phyloP scores from a whole-genome alignment of 495 filamentous ascomycete species.

The Opeltia flavorubescens region DNA sequence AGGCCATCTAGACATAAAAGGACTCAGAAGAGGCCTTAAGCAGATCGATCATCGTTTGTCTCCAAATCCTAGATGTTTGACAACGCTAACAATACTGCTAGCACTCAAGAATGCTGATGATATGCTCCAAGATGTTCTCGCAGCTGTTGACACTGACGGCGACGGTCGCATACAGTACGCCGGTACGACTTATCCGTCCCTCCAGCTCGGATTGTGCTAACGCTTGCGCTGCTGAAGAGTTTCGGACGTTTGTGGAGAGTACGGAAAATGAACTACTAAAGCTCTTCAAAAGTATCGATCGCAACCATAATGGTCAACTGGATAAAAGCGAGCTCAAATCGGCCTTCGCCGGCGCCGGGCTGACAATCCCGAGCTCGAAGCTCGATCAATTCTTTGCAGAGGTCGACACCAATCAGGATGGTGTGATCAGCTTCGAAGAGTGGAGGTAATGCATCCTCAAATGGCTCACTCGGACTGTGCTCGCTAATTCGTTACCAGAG shows the following conservation, averaged over 20 bases:
- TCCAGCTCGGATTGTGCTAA: neutral
- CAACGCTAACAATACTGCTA: conserved; percentile 28
- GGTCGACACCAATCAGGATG: conserved; percentile 83
- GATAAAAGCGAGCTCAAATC: conserved; percentile 67
- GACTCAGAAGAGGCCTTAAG: conserved; percentile 67
- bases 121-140: conserved; percentile 67
- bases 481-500: conserved; percentile 35
- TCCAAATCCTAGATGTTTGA: conserved; percentile 5
- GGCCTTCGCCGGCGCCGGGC: conserved; percentile 65
- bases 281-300: conserved; percentile 80
- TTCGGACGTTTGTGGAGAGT: conserved; percentile 69
- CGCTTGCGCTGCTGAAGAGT: conserved; percentile 41
- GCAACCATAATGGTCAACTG: conserved; percentile 73
- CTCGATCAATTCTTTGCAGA: conserved; percentile 76
- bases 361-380: conserved; percentile 62
- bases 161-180: conserved; percentile 84
- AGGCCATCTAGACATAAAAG: conserved; percentile 69
- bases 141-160: conserved; percentile 67
- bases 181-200: conserved; percentile 36
- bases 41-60: conserved; percentile 86
- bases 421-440: conserved; percentile 77
- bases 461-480: neutral
- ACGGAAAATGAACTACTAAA: conserved; percentile 69
- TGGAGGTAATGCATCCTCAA: conserved; percentile 61
- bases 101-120: conserved; percentile 87